Evolutionary conservation across 2,329 filamentous ascomycete genomes (phyloP).

Genomic region (Cladorrhinum sp.): DNA sequence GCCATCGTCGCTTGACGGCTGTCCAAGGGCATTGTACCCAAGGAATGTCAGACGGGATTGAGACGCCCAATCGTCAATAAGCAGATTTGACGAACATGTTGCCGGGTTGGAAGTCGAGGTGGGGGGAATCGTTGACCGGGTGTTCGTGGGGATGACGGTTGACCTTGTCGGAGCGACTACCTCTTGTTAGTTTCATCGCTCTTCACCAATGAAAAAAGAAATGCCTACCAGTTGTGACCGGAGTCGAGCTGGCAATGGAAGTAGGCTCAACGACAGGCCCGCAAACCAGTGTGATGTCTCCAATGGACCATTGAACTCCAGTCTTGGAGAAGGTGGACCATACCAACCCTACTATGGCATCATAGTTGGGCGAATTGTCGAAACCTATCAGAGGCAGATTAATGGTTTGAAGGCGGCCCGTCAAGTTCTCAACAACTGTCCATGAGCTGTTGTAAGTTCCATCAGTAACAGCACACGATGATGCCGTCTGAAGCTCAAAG

Average conservation of each 20-base stretch:
- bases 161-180: conserved; percentile 12
- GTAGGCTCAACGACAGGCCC: conserved; percentile 4
- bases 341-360: conserved; percentile 37
- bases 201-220: neutral
- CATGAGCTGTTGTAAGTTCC: conserved; percentile 25
- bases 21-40: conserved; percentile 56
- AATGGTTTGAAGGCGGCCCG: conserved; percentile 48
- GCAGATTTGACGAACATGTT: conserved; percentile 27
- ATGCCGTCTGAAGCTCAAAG: conserved; percentile 46
- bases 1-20: conserved; percentile 55
- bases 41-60: conserved; percentile 61
- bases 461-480: conserved; percentile 16
- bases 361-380: conserved; percentile 44
- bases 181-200: conserved; percentile 8
- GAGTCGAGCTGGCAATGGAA: neutral
- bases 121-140: conserved; percentile 18
- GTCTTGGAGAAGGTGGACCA: conserved; percentile 27
- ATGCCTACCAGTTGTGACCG: conserved; percentile 10
- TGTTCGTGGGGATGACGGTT: conserved; percentile 12
- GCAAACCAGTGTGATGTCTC: conserved; percentile 41
- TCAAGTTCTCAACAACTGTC: conserved; percentile 39
- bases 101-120: conserved; percentile 18
- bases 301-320: conserved; percentile 25
- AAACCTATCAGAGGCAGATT: conserved; percentile 50
- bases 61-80: conserved; percentile 58